These are phyloP conservation scores for Paralagenidium karlingii DNA, from an alignment of 352 stramenopile species.

Conservation along the genomic window DNA sequence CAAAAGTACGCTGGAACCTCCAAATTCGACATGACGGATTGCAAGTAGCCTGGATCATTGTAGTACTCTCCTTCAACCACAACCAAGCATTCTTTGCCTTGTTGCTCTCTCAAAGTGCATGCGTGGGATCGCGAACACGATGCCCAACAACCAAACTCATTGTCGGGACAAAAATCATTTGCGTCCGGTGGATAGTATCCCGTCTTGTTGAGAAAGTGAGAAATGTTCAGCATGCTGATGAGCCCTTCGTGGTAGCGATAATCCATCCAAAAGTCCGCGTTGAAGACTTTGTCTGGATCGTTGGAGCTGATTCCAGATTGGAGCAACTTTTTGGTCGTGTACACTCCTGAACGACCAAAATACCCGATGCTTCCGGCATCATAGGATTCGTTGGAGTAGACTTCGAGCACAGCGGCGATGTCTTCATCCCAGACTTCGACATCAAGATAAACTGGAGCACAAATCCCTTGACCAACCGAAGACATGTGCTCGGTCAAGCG, in stretches of 20 bases:
- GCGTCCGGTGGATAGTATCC: constrained; percentile 14
- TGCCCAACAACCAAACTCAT: constrained; percentile 21
- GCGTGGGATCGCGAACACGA: constrained; percentile 24
- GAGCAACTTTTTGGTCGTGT: constrained; percentile 21
- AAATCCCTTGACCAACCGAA: no score
- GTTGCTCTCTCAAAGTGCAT: constrained; percentile 19
- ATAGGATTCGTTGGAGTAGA: no score
- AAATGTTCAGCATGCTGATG: constrained; percentile 14
- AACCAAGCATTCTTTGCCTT: constrained; percentile 23
- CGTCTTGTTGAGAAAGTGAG: constrained; percentile 6
- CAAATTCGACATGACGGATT: constrained; percentile 29
- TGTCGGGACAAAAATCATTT: constrained; percentile 10
- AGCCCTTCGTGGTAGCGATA: constrained; percentile 24
- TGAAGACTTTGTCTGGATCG: constrained; percentile 12
- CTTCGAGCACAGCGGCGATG: no score
- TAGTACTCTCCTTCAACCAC: constrained; percentile 37
- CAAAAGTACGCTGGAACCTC: constrained; percentile 49
- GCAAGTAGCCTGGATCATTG: constrained; percentile 16
- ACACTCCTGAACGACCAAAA: constrained; percentile 17
- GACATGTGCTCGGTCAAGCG: no score
- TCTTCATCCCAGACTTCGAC: no score
- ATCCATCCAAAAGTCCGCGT: constrained; percentile 34
- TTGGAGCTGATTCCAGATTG: constrained; percentile 12
- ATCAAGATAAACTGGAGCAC: no score
- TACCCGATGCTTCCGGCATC: constrained; percentile 18